Evolutionary conservation across 176 grass and related monocot species (phyloP).

Genomic region (Eragrostis curvula): DNA sequence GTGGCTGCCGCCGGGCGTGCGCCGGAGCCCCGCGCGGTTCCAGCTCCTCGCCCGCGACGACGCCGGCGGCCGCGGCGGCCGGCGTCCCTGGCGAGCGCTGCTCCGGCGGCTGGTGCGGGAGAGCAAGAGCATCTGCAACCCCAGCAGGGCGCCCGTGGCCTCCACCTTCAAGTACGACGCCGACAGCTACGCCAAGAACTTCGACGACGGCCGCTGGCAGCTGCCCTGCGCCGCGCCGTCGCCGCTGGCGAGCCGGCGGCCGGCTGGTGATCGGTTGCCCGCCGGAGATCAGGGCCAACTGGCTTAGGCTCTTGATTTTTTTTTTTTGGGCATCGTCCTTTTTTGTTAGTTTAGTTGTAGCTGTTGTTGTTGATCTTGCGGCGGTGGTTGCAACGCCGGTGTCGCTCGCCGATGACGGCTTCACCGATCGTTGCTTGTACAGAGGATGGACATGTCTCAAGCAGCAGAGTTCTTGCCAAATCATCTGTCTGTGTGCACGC

Average conservation of each 20-base stretch:
- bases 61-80: slow-evolving; percentile 6
- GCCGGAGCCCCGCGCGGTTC: slow-evolving; percentile 65
- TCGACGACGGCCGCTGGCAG: slow-evolving; percentile 69
- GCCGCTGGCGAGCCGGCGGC: neutral
- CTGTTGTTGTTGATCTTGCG: slow-evolving; percentile 36
- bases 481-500: neutral
- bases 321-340: neutral
- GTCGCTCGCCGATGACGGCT: slow-evolving; percentile 22
- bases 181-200: slow-evolving; percentile 97
- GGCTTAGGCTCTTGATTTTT: slow-evolving; percentile 11
- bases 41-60: slow-evolving; percentile 58
- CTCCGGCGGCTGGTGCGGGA: slow-evolving; percentile 67
- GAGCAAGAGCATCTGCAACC: slow-evolving; percentile 65
- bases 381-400: slow-evolving; percentile 44
- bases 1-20: slow-evolving; percentile 60
- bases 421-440: slow-evolving; percentile 33
- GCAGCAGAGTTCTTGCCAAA: neutral
- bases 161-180: slow-evolving; percentile 77
- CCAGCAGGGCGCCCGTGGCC: slow-evolving; percentile 17
- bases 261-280: neutral
- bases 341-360: slow-evolving; percentile 32
- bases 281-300: neutral
- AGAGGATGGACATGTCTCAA: slow-evolving; percentile 14
- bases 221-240: slow-evolving; percentile 16
- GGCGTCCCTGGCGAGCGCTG: slow-evolving; percentile 57